phyloP scores from a whole-genome alignment of 495 filamentous ascomycete species.

The Xylaria intraflava region DNA sequence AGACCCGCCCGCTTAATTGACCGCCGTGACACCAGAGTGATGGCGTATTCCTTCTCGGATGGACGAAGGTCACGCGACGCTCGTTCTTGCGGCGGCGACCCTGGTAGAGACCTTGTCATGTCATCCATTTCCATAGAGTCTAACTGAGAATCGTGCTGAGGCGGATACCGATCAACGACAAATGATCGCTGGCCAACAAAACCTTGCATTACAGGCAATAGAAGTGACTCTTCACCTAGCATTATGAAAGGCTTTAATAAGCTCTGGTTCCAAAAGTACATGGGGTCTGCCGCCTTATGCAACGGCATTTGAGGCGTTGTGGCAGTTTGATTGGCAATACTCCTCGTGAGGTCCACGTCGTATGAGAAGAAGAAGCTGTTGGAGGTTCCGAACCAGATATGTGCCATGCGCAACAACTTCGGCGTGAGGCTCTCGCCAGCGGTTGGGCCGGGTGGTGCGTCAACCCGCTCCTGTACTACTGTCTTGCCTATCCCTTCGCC shows the following conservation, averaged over 20 bases:
- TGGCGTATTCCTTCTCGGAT: conserved; percentile 51
- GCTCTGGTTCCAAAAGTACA: conserved; percentile 87
- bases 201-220: conserved; percentile 85
- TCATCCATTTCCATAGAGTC: conserved; percentile 39
- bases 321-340: conserved; percentile 43
- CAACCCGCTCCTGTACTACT: conserved; percentile 24
- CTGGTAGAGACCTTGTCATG: conserved; percentile 14
- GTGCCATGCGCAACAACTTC: conserved; percentile 75
- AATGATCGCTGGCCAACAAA: conserved; percentile 89
- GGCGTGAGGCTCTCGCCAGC: conserved; percentile 55
- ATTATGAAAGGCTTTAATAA: conserved; percentile 69
- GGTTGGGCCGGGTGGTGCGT: conserved; percentile 20
- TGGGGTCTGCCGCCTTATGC: conserved; percentile 64
- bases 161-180: conserved; percentile 47
- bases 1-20: conserved; percentile 79
- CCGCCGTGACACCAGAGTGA: conserved; percentile 82
- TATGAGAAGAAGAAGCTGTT: conserved; percentile 89
- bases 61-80: conserved; percentile 25
- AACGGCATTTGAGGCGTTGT: conserved; percentile 46
- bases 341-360: conserved; percentile 79
- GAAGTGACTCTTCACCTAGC: conserved; percentile 55
- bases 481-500: conserved; percentile 27
- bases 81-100: conserved; percentile 13
- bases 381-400: conserved; percentile 68
- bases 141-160: conserved; percentile 35